Conservation (phyloP, 495 filamentous ascomycete genomes). For the Hypoxylon lenormandii region DNA sequence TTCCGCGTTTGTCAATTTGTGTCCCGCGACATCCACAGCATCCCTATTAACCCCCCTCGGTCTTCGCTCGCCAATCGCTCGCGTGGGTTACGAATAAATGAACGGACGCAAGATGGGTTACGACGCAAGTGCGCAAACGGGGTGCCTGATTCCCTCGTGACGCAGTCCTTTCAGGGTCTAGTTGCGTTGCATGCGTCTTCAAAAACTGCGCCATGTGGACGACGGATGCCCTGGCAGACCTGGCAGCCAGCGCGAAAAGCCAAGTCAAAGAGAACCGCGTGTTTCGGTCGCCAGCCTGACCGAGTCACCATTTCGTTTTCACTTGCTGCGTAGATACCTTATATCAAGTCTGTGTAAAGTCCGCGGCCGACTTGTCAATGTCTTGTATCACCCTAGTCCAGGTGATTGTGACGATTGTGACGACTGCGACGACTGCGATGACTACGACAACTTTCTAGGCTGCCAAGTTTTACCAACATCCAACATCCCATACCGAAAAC, state of each 20-base stretch:
- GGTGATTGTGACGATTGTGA: too few relatives aligned
- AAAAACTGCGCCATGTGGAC: slow-evolving; percentile 41
- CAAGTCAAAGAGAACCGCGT: slow-evolving; percentile 32
- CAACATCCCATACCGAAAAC: too few relatives aligned
- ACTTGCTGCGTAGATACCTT: not conserved
- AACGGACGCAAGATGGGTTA: slow-evolving; percentile 30
- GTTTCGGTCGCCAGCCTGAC: slow-evolving; percentile 35
- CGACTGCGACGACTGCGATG: too few relatives aligned
- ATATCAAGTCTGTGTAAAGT: not conserved
- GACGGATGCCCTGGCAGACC: not conserved
- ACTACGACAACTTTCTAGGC: too few relatives aligned
- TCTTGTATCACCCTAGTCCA: too few relatives aligned
- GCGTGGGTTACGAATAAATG: slow-evolving; percentile 9
- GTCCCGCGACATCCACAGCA: not conserved
- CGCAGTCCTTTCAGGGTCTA: slow-evolving; percentile 21
- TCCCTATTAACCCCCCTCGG: too few relatives aligned
- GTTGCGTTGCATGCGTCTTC: slow-evolving; percentile 36
- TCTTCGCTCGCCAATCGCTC: slow-evolving; percentile 10
- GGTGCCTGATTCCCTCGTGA: slow-evolving; percentile 43
- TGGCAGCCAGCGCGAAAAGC: not conserved
- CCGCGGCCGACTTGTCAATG: not conserved
- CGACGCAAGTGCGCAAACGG: slow-evolving; percentile 41
- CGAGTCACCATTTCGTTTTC: slow-evolving; percentile 9
- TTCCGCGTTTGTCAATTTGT: slow-evolving; percentile 31
- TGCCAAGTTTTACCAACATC: too few relatives aligned